These are phyloP conservation scores for Sclerotinia borealis DNA, from an alignment of 2,329 filamentous ascomycete genomes.

Conservation along the genomic window DNA sequence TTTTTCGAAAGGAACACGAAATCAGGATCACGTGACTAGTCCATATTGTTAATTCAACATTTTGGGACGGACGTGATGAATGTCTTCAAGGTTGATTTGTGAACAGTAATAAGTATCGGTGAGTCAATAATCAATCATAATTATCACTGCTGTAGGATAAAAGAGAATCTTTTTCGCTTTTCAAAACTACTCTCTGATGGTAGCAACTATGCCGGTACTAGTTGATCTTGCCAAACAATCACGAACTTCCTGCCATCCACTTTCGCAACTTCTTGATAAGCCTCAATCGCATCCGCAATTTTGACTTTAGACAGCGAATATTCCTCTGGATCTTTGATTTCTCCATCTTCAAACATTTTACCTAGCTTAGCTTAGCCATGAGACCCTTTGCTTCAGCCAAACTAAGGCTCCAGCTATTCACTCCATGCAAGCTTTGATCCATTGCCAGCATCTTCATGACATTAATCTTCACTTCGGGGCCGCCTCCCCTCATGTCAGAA, in stretches of 20 bases:
- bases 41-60: too few species aligned
- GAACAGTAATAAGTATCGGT: too few species aligned
- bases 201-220: too few species aligned
- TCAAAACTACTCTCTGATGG: too few species aligned
- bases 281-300: background rate
- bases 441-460: background rate
- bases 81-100: too few species aligned
- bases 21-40: too few species aligned
- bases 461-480: background rate
- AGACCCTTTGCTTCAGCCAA: background rate
- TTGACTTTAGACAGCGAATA: background rate
- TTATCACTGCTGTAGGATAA: too few species aligned
- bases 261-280: background rate
- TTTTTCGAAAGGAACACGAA: too few species aligned
- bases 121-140: too few species aligned
- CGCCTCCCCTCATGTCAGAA: background rate
- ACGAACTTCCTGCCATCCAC: constrained; percentile 1
- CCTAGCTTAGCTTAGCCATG: background rate
- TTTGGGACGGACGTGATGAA: too few species aligned
- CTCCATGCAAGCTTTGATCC: constrained; percentile 2
- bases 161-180: too few species aligned
- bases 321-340: background rate
- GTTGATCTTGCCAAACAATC: background rate
- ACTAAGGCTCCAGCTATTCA: background rate
- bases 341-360: background rate